Percentiles rank a stretch among this genome's conserved stretches.
These are phyloP conservation scores for Onygena corvina DNA, from an alignment of 2,329 filamentous ascomycete species.

Conservation along the genomic window DNA sequence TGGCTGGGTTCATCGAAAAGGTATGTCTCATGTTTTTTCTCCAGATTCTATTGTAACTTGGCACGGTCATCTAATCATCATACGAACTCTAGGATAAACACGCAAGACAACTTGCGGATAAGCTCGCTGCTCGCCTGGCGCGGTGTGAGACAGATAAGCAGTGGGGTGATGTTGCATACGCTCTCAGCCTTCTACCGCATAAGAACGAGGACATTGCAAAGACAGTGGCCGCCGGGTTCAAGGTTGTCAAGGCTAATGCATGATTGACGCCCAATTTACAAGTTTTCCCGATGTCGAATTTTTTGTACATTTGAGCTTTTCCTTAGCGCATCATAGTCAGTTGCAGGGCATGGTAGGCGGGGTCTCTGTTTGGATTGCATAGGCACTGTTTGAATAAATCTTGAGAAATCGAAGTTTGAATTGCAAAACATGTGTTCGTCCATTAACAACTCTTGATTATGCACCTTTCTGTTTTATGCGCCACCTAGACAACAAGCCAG, in stretches of 20 bases:
- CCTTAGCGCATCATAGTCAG: too few species aligned
- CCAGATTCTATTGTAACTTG: neutral
- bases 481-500: too few species aligned
- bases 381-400: neutral
- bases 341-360: too few species aligned
- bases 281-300: too few species aligned
- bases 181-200: conserved; percentile 75
- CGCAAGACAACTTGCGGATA: conserved; percentile 83
- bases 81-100: conserved; percentile 66
- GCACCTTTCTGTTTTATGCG: neutral
- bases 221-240: conserved; percentile 37
- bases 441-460: neutral
- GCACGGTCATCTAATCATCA: neutral
- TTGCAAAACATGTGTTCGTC: neutral
- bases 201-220: conserved; percentile 39
- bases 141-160: conserved; percentile 87
- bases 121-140: conserved; percentile 72
- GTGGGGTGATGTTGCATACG: conserved; percentile 96
- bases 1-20: conserved; percentile 96
- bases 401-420: too few species aligned
- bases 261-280: conserved; percentile 22
- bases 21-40: conserved; percentile 38
- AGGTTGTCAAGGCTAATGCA: conserved; percentile 52
- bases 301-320: too few species aligned
- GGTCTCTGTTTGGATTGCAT: neutral